Percentiles rank a stretch among this genome's conserved stretches.
These are phyloP conservation scores for Termitomyces sp. DNA, from an alignment of 768 basidiomycete genomes.

Conservation along the genomic window DNA sequence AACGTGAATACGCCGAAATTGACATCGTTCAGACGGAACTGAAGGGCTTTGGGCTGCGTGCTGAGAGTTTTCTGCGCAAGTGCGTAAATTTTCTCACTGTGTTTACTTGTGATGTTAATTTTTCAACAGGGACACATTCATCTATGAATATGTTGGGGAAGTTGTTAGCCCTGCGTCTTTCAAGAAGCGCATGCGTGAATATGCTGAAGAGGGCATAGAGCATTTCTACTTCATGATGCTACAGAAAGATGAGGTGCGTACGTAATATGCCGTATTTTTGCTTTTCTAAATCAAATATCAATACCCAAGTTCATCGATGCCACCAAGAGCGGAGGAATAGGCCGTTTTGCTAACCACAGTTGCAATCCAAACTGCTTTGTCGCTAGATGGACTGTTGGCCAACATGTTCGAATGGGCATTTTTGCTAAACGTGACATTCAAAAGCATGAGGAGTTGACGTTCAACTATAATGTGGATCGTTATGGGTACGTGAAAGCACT, in stretches of 20 bases:
- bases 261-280: neutral
- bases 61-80: constrained; percentile 61
- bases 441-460: constrained; percentile 87
- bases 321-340: constrained; percentile 93
- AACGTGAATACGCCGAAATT: constrained; percentile 76
- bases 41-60: constrained; percentile 93
- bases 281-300: neutral
- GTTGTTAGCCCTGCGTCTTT: constrained; percentile 86
- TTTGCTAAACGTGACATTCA: constrained; percentile 82
- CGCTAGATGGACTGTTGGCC: constrained; percentile 94
- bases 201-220: constrained; percentile 86
- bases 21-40: constrained; percentile 91
- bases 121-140: constrained; percentile 70
- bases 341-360: constrained; percentile 96
- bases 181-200: constrained; percentile 90
- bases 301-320: constrained; percentile 86
- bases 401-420: constrained; percentile 93
- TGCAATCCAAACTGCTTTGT: constrained; percentile 98
- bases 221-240: constrained; percentile 99
- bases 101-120: constrained; percentile 1
- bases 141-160: constrained; percentile 98
- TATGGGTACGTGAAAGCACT: constrained; percentile 68
- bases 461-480: constrained; percentile 99
- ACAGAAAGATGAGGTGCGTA: constrained; percentile 89
- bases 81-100: constrained; percentile 27